These are phyloP conservation scores for Penstemon newberryi DNA, from an alignment of 257 asterid genomes.

Conservation along the genomic window DNA sequence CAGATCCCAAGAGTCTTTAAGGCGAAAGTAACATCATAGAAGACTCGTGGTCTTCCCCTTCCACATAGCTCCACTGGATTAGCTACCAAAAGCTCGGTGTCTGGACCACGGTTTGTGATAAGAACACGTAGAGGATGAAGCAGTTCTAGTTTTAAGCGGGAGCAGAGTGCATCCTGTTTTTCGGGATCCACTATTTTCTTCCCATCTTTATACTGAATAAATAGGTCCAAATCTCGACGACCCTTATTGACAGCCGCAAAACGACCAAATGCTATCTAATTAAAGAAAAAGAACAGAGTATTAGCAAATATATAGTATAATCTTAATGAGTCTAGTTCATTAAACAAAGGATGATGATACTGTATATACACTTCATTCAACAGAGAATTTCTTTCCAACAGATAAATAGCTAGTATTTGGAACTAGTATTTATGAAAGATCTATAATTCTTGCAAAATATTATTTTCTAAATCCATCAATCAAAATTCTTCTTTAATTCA, in stretches of 20 bases:
- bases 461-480: no score
- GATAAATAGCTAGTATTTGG: no score
- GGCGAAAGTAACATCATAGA: conserved; percentile 71
- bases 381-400: no score
- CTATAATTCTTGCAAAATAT: no score
- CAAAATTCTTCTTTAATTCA: background rate
- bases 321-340: conserved; percentile 6
- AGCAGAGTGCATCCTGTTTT: conserved; percentile 65
- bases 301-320: conserved; percentile 12
- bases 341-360: background rate
- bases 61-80: conserved; percentile 89
- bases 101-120: conserved; percentile 73
- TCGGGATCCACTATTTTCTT: conserved; percentile 79
- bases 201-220: conserved; percentile 66
- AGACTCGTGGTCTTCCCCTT: conserved; percentile 83
- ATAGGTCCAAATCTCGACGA: conserved; percentile 70
- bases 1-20: conserved; percentile 73
- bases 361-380: no score
- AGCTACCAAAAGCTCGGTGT: conserved; percentile 79
- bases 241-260: conserved; percentile 59
- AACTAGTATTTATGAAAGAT: no score
- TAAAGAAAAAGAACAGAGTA: background rate
- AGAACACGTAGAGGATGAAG: conserved; percentile 83
- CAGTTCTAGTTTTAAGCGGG: conserved; percentile 64
- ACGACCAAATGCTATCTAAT: conserved; percentile 76